These are phyloP conservation scores for Cephaloascus albidus DNA, from an alignment of 805 yeast species.

Conservation along the genomic window DNA sequence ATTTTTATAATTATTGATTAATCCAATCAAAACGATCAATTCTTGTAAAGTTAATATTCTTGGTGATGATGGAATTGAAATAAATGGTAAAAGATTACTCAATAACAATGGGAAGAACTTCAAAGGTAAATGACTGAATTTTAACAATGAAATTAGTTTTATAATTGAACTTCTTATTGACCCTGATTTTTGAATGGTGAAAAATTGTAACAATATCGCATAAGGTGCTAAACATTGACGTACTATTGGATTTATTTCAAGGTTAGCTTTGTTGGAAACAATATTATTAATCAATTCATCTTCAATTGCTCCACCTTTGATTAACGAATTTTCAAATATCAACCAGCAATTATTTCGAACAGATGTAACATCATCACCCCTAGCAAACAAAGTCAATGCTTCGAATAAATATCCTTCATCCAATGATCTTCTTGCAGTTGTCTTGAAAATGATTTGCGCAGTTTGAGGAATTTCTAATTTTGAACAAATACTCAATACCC, in stretches of 20 bases:
- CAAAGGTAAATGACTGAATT: constrained; percentile 43
- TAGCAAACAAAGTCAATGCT: constrained; percentile 54
- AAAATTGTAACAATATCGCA: constrained; percentile 49
- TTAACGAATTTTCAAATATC: constrained; percentile 50
- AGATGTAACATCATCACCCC: constrained; percentile 48
- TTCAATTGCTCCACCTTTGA: constrained; percentile 42
- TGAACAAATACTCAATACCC: constrained; percentile 70
- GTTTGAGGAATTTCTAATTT: constrained; percentile 51
- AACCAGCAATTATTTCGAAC: constrained; percentile 46
- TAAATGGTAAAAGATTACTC: constrained; percentile 37
- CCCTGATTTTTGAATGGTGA: constrained; percentile 18
- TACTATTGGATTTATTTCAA: constrained; percentile 42
- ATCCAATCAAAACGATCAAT: constrained; percentile 24
- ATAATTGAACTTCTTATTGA: constrained; percentile 15
- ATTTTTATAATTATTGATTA: constrained; percentile 25
- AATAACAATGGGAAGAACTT: constrained; percentile 40
- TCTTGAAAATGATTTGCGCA: constrained; percentile 43
- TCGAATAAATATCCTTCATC: constrained; percentile 51
- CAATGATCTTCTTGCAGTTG: constrained; percentile 36
- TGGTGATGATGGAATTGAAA: constrained; percentile 5
- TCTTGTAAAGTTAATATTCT: constrained; percentile 13
- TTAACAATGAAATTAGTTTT: constrained; percentile 28
- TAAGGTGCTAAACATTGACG: constrained; percentile 67
- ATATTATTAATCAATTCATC: constrained; percentile 48
- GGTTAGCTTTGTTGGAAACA: constrained; percentile 24